These are phyloP conservation scores for Farysia itapuensis DNA, from an alignment of 1,284 basidiomycete species.

Conservation along the genomic window DNA sequence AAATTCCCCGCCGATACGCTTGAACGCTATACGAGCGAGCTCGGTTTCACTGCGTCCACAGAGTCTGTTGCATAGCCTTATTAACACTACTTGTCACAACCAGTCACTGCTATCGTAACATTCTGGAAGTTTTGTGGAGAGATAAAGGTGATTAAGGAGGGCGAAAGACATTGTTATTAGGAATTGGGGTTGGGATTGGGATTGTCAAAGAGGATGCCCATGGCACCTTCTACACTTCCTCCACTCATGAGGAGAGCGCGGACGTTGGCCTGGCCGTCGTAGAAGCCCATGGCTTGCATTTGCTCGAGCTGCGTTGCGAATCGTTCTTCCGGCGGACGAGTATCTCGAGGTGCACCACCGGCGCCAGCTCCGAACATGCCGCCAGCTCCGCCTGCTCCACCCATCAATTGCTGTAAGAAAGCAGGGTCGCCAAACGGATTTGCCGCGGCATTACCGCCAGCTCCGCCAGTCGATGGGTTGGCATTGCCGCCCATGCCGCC, in stretches of 20 bases:
- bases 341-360: conserved; percentile 24
- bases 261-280: conserved; percentile 51
- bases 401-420: conserved; percentile 35
- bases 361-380: neutral
- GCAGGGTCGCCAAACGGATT: conserved; percentile 24
- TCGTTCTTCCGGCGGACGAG: conserved; percentile 52
- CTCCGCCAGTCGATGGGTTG: conserved; percentile 3
- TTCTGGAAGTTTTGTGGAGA: no score
- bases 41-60: conserved; percentile 14
- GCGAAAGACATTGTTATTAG: no score
- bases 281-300: conserved; percentile 56
- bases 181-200: no score
- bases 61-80: no score
- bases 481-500: conserved; percentile 10
- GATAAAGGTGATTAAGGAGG: no score
- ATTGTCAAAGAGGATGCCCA: conserved; percentile 46
- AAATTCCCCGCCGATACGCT: conserved; percentile 24
- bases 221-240: conserved; percentile 51
- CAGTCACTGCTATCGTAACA: no score
- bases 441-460: neutral
- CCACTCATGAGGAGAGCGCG: conserved; percentile 52
- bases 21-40: conserved; percentile 15
- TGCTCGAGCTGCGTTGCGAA: conserved; percentile 54
- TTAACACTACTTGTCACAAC: no score
- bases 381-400: conserved; percentile 9